Percentiles rank a stretch among this genome's conserved stretches.
phyloP scores from a whole-genome alignment of 1,284 basidiomycete species.

The Marasmius sp. region DNA sequence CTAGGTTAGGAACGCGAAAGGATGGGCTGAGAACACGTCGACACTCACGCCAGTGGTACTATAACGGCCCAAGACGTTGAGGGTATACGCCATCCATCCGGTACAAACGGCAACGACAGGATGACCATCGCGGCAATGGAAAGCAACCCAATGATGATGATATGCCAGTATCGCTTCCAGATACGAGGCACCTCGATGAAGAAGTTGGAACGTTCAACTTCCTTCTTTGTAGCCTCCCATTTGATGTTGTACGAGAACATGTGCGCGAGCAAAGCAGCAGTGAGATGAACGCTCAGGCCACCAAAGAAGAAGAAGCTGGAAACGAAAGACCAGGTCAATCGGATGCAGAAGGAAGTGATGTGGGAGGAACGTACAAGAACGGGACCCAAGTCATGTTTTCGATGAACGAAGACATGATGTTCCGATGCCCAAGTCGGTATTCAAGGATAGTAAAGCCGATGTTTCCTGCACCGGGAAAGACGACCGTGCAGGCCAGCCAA shows the following conservation, averaged over 20 bases:
- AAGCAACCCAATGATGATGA: constrained; percentile 54
- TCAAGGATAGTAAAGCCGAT: constrained; percentile 70
- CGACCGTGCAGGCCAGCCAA: constrained; percentile 73
- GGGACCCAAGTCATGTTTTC: constrained; percentile 79
- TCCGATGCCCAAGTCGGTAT: constrained; percentile 71
- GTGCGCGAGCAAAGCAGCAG: constrained; percentile 76
- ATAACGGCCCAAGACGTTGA: constrained; percentile 68
- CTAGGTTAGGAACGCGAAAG: background rate
- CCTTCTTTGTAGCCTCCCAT: constrained; percentile 78
- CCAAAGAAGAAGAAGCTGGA: constrained; percentile 83
- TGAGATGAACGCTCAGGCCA: constrained; percentile 73
- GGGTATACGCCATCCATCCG: constrained; percentile 61
- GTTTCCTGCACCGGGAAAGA: constrained; percentile 76
- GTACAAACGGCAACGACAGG: constrained; percentile 51
- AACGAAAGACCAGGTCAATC: constrained; percentile 1
- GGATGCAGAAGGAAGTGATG: background rate
- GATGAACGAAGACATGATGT: constrained; percentile 48
- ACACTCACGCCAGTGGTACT: constrained; percentile 60
- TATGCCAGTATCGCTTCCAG: constrained; percentile 68
- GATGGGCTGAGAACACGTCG: constrained; percentile 4
- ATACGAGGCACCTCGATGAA: constrained; percentile 87
- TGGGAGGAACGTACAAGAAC: constrained; percentile 63
- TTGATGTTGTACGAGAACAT: constrained; percentile 83
- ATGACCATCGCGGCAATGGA: constrained; percentile 54
- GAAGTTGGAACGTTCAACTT: constrained; percentile 81